Evolutionary conservation across 2,329 filamentous ascomycete species (phyloP), one percentile per base, ranked within the genome.

Genomic region (Sphaceloma murrayae): DNA sequence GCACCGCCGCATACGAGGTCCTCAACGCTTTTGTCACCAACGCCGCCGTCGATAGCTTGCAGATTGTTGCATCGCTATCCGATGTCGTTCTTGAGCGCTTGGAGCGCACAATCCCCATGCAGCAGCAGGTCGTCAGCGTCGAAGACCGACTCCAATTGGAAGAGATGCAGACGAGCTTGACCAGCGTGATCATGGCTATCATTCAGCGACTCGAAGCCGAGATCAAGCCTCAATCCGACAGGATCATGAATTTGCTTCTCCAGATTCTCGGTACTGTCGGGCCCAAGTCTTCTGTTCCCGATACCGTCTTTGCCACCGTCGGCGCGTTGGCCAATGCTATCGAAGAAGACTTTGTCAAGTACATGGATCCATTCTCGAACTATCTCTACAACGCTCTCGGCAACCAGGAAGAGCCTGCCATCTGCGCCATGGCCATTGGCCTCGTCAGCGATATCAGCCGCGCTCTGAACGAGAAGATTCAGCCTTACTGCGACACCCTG

Each of bases 381-480:
- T 95, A 86, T 76, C 72, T 98, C 39, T 91, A 91, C 73, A 93
- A 86, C 54, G 91, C 91, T 19, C 78, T 98, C 21, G 82, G 81
- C 58, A 96, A 96, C 72, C 87, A 94, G 61, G 89, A 98, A 52
- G 91, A 95, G 68, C 84, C 88, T 26, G 83, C 80, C 63, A 75
- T 96, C 50, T 96, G 91, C 73, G 82, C 89, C 34, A 93, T 96
- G 80, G 89, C 91, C 56, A 95, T 98, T 63, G 91, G 91, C 55
- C 76, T 98, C 46, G 89, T 96, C 54, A 94, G 89, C 63, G 91
- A 98, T 61, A 91, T 98, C 56, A 89, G 87, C 43, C 82, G 91
- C 56, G 91, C 89, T 11, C 73, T 96, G 60, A 85, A 87, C 61
- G 81, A 87, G 60, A 84, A 83, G 62, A 85, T 89, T 58, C 85